Evolutionary conservation across 169 alveolate genomes (phyloP), one percentile per base, ranked within the genome.

Genomic region (Plasmodium malariae): DNA sequence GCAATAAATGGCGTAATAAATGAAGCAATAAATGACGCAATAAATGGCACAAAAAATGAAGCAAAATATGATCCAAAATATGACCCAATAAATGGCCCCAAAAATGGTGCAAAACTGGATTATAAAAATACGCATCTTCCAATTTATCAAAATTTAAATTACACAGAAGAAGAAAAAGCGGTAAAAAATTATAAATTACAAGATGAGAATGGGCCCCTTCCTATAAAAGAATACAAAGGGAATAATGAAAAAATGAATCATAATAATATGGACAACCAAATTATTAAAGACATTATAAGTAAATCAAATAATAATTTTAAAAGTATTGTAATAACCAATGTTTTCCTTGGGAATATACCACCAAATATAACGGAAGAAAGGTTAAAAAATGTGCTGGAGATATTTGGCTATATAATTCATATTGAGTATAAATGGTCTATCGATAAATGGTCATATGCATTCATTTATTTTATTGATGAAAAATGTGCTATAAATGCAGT

Each of bases 321-420:
- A 59, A 68, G 55, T 48, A 43, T 68, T n/a, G 86, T 67, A 37
- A 71, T 76, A 49, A 88, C 92, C 6, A 65, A 88, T 49, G 95
- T 93, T n/a, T 94, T 94, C 43, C 88, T 94, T 32, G 96, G 96
- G 12, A 94, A 94, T 37, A 92, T 94, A 11, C 96, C 96, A 51
- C 96, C 96, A 45, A 88, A 88, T 59, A 89, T 94, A 48, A 86
- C 95, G 7, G 93, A 74, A 59, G 95, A 89, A 51, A 85, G 88
- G 72, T 43, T 92, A 72, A 92, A 88, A 59, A 78, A 88, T 37
- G 93, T 92, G 14, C 60, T 92, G 24, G 91, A 83, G 36, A 67
- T 83, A 24, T 83, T 83, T 68, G 91, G 91, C 7, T 83, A 49
- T 60, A 83, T 83, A 83, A 63, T 92, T 40, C 88, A 89, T 65